Evolutionary conservation across 78 protist species (phyloP), one percentile per base, ranked within the genome.

Genomic region (Dictyostelium capitatum): DNA sequence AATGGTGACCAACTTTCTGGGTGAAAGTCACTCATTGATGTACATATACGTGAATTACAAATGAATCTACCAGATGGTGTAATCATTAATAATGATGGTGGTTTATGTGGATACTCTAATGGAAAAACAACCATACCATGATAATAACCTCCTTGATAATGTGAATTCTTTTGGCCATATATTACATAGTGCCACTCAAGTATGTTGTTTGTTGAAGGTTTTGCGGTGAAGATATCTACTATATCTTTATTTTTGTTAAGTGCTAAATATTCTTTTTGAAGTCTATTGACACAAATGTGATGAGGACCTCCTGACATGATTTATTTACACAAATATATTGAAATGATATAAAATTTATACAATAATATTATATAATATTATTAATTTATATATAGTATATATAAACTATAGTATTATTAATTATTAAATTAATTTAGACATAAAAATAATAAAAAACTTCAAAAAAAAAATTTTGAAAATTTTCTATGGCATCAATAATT

Each of bases 141-240:
- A 79, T 98, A 98, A 12, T 93, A 6, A 10, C 99, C 99, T 0
- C 95, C 98, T 0, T 95, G 95, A 15, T 81, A 98, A 2, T 48
- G 80, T 3, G 98, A 80, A 28, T 89, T 98, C 3, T 47, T 50
- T 7, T 98, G 97, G 1, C 99, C 99, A 47, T 95, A 95, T 8
- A 98, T 41, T 7, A 98, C 91, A 80, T 96, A 98, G 59, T 97
- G 98, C 99, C 99, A 98, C 19, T 97, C 98, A 28, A 98, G 93
- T 17, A 97, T 48, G 46, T 89, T 89, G 43, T 37, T 37, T 2
- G 70, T 53, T 12, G 37, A 43, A 6, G 91, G 91, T 73, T 82
- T 67, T 9, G 75, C 75, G 28, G 37, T 67, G 30, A 67, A 67
- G 3, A 67, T 32, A 67, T 67, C 48, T 6, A 30, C 30, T 67